Conservation (phyloP, 495 filamentous ascomycete genomes). For the Bacidia rubella region DNA sequence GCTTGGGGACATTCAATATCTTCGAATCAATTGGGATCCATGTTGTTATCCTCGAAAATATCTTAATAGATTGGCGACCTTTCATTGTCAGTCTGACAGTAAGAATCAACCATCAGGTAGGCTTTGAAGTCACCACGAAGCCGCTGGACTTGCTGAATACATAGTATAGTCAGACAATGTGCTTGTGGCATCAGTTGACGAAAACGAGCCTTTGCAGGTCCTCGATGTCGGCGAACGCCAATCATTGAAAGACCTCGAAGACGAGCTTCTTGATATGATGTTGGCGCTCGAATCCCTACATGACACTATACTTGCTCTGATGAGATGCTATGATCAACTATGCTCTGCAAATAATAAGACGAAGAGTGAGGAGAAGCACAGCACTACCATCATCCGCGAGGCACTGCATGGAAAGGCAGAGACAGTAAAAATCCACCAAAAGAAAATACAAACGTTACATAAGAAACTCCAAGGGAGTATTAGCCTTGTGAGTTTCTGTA, state of each 20-base stretch:
- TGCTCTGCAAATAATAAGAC: background rate
- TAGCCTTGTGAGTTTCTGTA: slow-evolving; percentile 4
- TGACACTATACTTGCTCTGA: slow-evolving; percentile 11
- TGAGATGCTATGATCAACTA: slow-evolving; percentile 3
- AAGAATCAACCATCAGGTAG: background rate
- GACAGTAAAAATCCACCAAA: slow-evolving; percentile 4
- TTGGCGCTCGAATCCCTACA: slow-evolving; percentile 12
- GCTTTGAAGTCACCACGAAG: background rate
- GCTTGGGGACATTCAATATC: background rate
- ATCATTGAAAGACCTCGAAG: slow-evolving; percentile 16
- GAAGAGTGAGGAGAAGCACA: background rate
- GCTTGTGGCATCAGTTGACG: background rate
- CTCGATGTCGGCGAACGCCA: slow-evolving; percentile 14
- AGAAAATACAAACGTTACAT: slow-evolving; percentile 9
- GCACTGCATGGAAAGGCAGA: slow-evolving; percentile 10
- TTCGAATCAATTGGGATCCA: slow-evolving; percentile 16
- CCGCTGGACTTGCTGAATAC: background rate
- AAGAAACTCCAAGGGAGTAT: slow-evolving; percentile 10
- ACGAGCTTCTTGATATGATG: slow-evolving; percentile 13
- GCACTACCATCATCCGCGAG: background rate
- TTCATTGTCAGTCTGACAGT: slow-evolving; percentile 14
- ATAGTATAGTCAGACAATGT: slow-evolving; percentile 7
- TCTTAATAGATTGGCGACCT: slow-evolving; percentile 13
- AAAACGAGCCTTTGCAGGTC: background rate
- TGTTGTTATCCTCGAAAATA: slow-evolving; percentile 8